Evolutionary conservation across 306 rosid species (phyloP), one percentile per base, ranked within the genome.

Genomic region (Rosa multiflora): DNA sequence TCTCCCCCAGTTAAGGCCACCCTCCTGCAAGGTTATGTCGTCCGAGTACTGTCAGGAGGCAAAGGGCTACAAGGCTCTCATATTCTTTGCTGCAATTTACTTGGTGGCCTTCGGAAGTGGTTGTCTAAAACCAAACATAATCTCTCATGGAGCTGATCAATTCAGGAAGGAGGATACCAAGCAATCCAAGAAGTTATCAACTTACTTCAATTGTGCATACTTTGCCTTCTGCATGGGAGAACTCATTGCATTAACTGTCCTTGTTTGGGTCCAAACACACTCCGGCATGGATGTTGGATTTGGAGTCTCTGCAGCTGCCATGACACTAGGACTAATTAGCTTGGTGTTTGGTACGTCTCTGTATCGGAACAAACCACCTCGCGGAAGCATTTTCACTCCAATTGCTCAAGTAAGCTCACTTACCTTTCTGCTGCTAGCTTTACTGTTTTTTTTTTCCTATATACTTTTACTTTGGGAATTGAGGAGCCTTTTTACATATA

Each of bases 51-150:
- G 94, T 63, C 40, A 11, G 40, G 89, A 83, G 69, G 88, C 88
- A 58, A 80, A 80, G 40, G 90, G 90, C 3, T 86, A 79, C 74
- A 68, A 79, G 75, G 86, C 90, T 14, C 63, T 80, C 70, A 83
- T 88, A 76, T 82, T 90, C 76, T 90, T 77, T 47, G n/a, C 75
- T 10, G 89, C 92, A 29, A 80, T 90, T 1, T 88, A 90, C 78
- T 80, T 90, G 85, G 89, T 90, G 66, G 94, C 94, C 46, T 53
- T 88, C 14, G 94, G 94, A 76, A 90, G 92, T 83, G 94, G 92
- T 2, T 85, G 92, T 58, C 78, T 90, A 21, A 90, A 90, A 67
- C 92, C 94, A 15, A 88, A 88, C 78, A 88, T 90, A 63, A 88
- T 88, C 10, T 81, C 92, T 40, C 94, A 85, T 73, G 94, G 94